Conservation (phyloP, 352 stramenopile genomes). For the Plasmopara muralis region DNA sequence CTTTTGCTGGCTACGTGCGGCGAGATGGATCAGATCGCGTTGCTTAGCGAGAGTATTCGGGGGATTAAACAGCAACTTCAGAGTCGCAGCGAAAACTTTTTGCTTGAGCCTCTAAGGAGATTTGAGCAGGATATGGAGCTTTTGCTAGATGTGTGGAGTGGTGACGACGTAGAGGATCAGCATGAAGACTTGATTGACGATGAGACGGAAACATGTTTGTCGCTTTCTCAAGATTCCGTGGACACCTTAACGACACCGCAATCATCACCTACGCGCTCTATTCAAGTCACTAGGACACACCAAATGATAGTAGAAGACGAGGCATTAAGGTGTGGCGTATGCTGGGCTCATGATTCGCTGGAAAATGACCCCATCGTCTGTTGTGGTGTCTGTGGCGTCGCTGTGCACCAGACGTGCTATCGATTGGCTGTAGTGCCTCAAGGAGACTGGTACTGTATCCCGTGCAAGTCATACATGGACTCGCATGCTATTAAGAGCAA, state of each 20-base stretch:
- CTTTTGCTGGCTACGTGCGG: constrained; percentile 36
- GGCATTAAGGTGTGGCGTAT: constrained; percentile 55
- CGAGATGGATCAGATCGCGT: constrained; percentile 39
- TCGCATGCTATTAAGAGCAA: constrained; percentile 34
- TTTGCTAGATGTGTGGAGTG: constrained; percentile 43
- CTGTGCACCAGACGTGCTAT: constrained; percentile 81
- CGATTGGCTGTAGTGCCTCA: constrained; percentile 55
- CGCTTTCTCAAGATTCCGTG: constrained; percentile 6
- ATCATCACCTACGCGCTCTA: neutral
- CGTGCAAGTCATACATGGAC: constrained; percentile 50
- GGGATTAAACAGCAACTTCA: constrained; percentile 45
- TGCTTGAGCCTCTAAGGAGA: constrained; percentile 49
- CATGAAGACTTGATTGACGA: constrained; percentile 14
- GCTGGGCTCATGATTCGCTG: constrained; percentile 51
- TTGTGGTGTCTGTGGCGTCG: constrained; percentile 63
- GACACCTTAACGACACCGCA: neutral
- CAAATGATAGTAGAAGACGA: constrained; percentile 5
- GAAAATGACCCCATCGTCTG: constrained; percentile 75
- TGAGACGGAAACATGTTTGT: constrained; percentile 13
- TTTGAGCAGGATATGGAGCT: constrained; percentile 66
- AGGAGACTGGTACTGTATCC: constrained; percentile 70
- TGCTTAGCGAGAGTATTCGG: constrained; percentile 46
- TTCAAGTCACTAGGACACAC: neutral
- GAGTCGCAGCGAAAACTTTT: constrained; percentile 31
- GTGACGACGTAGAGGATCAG: constrained; percentile 15